Conservation (phyloP, 2,329 filamentous ascomycete genomes). For the Sphaerulina musiva region DNA sequence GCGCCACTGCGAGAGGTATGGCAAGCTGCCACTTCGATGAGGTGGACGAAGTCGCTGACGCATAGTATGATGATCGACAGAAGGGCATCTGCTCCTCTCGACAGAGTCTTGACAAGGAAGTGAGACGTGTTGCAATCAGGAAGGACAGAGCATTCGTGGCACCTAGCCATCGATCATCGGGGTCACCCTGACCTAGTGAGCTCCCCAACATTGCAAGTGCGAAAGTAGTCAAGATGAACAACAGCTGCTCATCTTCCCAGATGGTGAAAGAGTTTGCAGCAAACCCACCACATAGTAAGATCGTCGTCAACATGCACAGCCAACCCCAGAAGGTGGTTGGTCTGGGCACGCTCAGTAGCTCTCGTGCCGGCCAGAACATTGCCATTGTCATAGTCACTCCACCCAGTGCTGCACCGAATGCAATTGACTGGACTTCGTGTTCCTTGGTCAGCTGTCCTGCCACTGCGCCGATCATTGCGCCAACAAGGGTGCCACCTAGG, state of each 20-base stretch:
- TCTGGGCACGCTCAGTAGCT: conserved; percentile 48
- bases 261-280: conserved; percentile 98
- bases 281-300: conserved; percentile 87
- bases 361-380: conserved; percentile 38
- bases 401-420: conserved; percentile 38
- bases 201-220: conserved; percentile 67
- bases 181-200: conserved; percentile 64
- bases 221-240: conserved; percentile 87
- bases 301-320: conserved; percentile 70
- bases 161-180: conserved; percentile 65
- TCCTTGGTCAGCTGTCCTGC: conserved; percentile 32
- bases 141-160: conserved; percentile 83
- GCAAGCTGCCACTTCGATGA: conserved; percentile 83
- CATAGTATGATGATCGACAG: conserved; percentile 92
- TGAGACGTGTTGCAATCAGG: conserved; percentile 66
- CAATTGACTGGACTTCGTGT: conserved; percentile 36
- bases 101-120: conserved; percentile 85
- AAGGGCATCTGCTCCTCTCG: conserved; percentile 98
- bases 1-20: conserved; percentile 68
- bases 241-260: conserved; percentile 91
- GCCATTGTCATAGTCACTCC: conserved; percentile 37
- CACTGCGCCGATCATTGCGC: conserved; percentile 28
- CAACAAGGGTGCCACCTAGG: conserved; percentile 44
- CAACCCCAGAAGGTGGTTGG: conserved; percentile 84
- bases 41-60: conserved; percentile 82